Base-by-base conservation (phyloP, 257 asterid genomes). In the Osmanthus fragrans region DNA sequence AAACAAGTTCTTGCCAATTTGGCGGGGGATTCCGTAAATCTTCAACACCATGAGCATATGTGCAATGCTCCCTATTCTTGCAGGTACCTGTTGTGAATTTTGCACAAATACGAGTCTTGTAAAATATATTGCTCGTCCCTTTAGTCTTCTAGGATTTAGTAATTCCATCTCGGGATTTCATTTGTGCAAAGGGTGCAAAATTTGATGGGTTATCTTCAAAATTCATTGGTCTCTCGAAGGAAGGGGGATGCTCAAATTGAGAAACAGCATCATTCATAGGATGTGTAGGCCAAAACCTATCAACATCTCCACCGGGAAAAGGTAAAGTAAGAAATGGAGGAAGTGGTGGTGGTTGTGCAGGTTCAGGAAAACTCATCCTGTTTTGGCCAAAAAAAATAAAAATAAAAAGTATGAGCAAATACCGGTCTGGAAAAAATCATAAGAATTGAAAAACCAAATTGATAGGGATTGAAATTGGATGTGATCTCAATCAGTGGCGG, bases 21-120 rank as follows among this genome's bases (percentile, higher is more conserved):
- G 90, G 97, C 2, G 98, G 94, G 5, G 97, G 98, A 60, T 86
- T 85, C 0, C 94, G 86, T 79, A 87, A 34, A 72, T 92, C 98
- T 12, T 86, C 87, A 32, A n/a, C 30, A 9, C 98, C 97, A 66
- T 94, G 98, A 32, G 97, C 98, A 74, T 89, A 94, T 9, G 92
- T 86, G 80, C 98, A 94, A 8, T 77, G 79, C 12, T 90, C 93
- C 0, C 97, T 97, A 77, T 91, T 94, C 39, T 82, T 76, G 64
- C 98, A 94, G 2, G 70, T 86, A 32, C 97, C 96, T 13, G 88
- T 91, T 73, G 71, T 74, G 86, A 89, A 94, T 47, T 87, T 90
- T 4, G 86, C 85, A n/a, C 97, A 94, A 30, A 91, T 84, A 29
- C 98, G 86, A 6, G 97, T 94, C 74, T 94, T 94, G 83, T 80